phyloP scores from a whole-genome alignment of 352 stramenopile species.

The Globisporangium spiculum region DNA sequence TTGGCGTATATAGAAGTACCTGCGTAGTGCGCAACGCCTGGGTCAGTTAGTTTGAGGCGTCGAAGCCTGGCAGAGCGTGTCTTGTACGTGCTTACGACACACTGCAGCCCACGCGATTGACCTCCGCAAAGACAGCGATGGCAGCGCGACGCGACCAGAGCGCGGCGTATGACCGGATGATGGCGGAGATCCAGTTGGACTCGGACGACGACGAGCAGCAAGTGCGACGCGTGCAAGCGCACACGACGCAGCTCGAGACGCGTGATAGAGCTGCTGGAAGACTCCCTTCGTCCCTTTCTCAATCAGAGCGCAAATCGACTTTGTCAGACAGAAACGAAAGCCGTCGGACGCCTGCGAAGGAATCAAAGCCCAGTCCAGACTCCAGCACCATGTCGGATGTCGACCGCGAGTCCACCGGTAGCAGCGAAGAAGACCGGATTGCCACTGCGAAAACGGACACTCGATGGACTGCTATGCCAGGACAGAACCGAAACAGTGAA shows the following conservation, averaged over 20 bases:
- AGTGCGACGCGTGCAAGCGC: background rate
- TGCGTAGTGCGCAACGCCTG: background rate
- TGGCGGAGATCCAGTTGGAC: slow-evolving; percentile 12
- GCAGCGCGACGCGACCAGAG: slow-evolving; percentile 1
- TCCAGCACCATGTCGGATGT: background rate
- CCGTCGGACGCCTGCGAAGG: background rate
- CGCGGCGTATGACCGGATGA: slow-evolving; percentile 11
- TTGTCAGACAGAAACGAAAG: background rate
- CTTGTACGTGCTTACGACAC: background rate
- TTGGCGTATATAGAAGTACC: background rate
- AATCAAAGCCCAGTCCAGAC: slow-evolving; percentile 1
- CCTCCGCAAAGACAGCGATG: background rate
- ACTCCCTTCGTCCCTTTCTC: background rate
- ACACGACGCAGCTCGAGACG: background rate
- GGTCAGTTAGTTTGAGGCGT: background rate
- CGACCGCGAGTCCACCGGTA: background rate
- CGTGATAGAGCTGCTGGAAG: background rate
- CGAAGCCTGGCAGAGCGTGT: background rate
- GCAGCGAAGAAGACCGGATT: background rate
- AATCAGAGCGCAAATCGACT: background rate
- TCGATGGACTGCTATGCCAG: background rate
- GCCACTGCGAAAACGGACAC: background rate
- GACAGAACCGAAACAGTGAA: background rate
- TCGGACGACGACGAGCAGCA: slow-evolving; percentile 8
- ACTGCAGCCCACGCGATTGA: no score